phyloP scores from a whole-genome alignment of 2,329 filamentous ascomycete species.

The Fusarium tuaranense region DNA sequence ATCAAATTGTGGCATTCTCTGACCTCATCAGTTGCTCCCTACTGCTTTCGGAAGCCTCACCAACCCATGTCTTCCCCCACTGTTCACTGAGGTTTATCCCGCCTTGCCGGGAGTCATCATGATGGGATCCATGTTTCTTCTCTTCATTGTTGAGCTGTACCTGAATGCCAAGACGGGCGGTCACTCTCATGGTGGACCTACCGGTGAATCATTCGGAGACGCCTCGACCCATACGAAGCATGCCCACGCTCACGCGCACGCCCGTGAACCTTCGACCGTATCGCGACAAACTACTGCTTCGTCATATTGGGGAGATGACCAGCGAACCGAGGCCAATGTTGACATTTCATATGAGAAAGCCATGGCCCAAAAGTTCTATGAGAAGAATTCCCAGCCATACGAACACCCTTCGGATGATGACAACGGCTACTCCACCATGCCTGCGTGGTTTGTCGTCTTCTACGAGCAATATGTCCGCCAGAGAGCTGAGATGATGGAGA shows the following conservation, averaged over 20 bases:
- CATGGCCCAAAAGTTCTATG: conserved; percentile 54
- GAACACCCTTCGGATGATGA: conserved; percentile 42
- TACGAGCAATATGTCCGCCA: conserved; percentile 73
- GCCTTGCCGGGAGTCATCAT: conserved; percentile 74
- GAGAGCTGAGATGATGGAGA: conserved; percentile 67
- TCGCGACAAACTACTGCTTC: background rate
- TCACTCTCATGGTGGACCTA: conserved; percentile 69
- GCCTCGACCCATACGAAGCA: background rate
- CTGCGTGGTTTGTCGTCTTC: conserved; percentile 72
- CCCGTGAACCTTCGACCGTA: background rate
- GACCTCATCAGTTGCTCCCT: conserved; percentile 60
- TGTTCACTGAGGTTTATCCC: conserved; percentile 70
- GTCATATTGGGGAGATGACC: conserved; percentile 2
- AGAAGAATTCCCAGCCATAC: conserved; percentile 45
- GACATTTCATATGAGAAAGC: conserved; percentile 54
- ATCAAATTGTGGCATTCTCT: background rate
- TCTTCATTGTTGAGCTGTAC: conserved; percentile 74
- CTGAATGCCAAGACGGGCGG: conserved; percentile 70
- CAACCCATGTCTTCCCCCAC: conserved; percentile 67
- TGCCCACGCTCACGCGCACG: background rate
- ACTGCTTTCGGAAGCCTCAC: conserved; percentile 67
- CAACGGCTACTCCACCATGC: conserved; percentile 58
- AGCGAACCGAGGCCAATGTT: background rate
- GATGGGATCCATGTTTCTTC: conserved; percentile 70
- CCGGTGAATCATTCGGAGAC: conserved; percentile 48